These are phyloP conservation scores for Microstroma glucosiphilum DNA, from an alignment of 1,284 basidiomycete genomes.

Conservation along the genomic window DNA sequence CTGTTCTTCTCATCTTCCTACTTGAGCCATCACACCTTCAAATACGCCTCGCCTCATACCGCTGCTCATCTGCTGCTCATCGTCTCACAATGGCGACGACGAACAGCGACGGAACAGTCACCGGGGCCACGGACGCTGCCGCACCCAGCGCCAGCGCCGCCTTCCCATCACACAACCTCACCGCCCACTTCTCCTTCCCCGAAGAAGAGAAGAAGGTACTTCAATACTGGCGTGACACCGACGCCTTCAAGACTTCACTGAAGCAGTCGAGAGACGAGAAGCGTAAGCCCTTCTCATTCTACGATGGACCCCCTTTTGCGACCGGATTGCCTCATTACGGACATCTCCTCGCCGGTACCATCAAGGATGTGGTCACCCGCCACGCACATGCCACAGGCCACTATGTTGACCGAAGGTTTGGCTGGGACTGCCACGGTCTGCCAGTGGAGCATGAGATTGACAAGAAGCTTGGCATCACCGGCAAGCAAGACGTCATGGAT, in stretches of 20 bases:
- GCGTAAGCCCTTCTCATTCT: slow-evolving; percentile 83
- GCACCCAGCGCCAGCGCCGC: not conserved
- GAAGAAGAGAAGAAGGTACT: slow-evolving; percentile 89
- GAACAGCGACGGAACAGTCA: no score
- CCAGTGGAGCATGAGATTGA: slow-evolving; percentile 99
- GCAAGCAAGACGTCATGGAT: slow-evolving; percentile 84
- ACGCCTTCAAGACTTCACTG: slow-evolving; percentile 91
- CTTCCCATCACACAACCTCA: slow-evolving; percentile 53
- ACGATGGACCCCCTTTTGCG: slow-evolving; percentile 96
- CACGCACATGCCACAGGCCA: slow-evolving; percentile 89
- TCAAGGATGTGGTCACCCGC: slow-evolving; percentile 96
- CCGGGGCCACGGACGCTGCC: not conserved
- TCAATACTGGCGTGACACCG: slow-evolving; percentile 88
- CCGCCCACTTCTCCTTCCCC: slow-evolving; percentile 75
- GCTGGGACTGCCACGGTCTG: slow-evolving; percentile 98
- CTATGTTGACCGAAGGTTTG: slow-evolving; percentile 91
- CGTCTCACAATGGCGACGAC: no score
- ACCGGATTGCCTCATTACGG: slow-evolving; percentile 97
- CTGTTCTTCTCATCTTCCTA: no score
- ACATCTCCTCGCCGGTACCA: slow-evolving; percentile 60
- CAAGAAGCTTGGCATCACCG: slow-evolving; percentile 86
- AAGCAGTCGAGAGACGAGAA: slow-evolving; percentile 73
- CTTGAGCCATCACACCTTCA: no score
- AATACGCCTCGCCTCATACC: no score
- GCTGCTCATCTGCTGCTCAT: no score